Evolutionary conservation across 1,284 basidiomycete genomes (phyloP).

Genomic region (Amylostereum chailletii): DNA sequence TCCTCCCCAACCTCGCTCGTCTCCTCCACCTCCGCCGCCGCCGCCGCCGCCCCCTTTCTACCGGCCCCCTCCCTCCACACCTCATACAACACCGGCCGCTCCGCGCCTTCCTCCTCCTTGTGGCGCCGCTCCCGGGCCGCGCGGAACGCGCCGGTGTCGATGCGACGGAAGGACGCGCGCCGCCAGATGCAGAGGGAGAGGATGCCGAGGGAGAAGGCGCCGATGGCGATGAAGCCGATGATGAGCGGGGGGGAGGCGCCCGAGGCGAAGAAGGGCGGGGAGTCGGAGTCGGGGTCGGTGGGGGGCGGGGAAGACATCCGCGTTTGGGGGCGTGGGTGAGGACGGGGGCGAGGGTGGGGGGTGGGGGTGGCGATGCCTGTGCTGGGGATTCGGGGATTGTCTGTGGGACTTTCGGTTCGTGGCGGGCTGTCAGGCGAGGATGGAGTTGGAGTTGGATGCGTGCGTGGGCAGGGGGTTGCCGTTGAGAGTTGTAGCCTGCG

Average conservation of each 20-base stretch:
- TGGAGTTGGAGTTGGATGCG: no score
- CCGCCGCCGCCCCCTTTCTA: background rate
- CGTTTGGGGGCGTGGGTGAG: no score
- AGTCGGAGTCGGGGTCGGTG: no score
- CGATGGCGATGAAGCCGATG: conserved; percentile 11
- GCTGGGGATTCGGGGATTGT: no score
- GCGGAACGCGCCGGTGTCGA: background rate
- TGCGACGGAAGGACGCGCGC: background rate
- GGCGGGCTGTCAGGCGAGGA: no score
- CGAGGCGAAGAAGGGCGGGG: conserved; percentile 2
- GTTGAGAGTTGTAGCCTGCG: no score
- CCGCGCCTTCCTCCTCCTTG: background rate
- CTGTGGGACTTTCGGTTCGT: no score
- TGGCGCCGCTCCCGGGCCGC: background rate
- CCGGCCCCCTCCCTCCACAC: background rate
- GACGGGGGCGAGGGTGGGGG: no score
- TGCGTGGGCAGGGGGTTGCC: no score
- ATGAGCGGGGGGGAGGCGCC: conserved; percentile 10
- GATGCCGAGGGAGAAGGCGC: conserved; percentile 6
- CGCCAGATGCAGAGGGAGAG: conserved; percentile 8
- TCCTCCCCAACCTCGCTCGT: background rate
- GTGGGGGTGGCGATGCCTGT: no score
- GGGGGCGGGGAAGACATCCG: no score
- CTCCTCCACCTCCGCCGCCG: background rate
- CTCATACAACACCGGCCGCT: background rate